Conservation (phyloP, 164 flowering plant species). For the Hamamelis virginiana region DNA sequence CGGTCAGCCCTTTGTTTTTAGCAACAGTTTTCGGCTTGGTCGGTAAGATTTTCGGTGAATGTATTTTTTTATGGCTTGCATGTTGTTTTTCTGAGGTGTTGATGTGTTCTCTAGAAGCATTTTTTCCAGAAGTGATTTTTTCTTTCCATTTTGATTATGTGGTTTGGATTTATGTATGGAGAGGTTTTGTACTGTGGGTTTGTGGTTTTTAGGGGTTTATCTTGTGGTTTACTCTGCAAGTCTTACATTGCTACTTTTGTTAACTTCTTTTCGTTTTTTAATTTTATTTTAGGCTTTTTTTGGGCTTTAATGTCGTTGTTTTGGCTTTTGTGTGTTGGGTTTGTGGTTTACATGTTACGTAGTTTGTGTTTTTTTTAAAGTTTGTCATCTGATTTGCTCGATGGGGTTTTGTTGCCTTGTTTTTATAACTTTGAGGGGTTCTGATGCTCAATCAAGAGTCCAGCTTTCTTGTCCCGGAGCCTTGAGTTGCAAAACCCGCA, state of each 20-base stretch:
- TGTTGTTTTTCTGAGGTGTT: not conserved
- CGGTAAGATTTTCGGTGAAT: not conserved
- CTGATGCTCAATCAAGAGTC: no score
- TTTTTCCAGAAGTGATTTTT: no score
- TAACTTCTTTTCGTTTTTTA: no score
- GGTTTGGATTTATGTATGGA: not conserved
- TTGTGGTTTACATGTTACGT: no score
- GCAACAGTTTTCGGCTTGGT: not conserved
- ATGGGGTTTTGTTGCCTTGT: no score
- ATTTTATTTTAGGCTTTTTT: not conserved
- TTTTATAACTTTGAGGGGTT: no score
- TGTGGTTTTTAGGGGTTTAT: not conserved
- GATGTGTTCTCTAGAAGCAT: not conserved
- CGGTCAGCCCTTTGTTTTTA: not conserved
- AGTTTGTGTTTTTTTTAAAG: no score
- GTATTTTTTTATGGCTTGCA: not conserved
- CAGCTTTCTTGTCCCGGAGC: no score
- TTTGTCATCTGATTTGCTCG: no score
- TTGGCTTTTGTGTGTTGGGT: not conserved
- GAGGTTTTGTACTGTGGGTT: no score
- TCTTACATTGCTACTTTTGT: not conserved
- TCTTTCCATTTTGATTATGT: not conserved
- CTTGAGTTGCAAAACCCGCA: no score
- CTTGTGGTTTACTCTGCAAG: not conserved
- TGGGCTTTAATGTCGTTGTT: not conserved